These are phyloP conservation scores for Solanum medicagineum DNA, from an alignment of 257 asterid species.

Conservation along the genomic window DNA sequence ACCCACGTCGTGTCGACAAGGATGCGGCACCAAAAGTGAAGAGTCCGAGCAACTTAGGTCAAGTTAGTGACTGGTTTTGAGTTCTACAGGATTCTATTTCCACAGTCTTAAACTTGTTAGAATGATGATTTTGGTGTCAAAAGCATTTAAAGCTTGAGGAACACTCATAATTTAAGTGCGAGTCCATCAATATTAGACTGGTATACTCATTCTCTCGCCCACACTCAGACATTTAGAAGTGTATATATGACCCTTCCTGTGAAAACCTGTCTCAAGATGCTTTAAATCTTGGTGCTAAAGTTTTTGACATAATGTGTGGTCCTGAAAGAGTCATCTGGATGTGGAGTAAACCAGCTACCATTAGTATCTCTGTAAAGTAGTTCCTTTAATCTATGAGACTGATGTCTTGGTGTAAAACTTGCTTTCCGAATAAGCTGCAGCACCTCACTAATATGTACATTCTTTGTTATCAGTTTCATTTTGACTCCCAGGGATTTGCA, in stretches of 20 bases:
- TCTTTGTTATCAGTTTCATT: not conserved
- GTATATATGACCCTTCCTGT: not conserved
- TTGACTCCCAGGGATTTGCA: not conserved
- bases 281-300: not conserved
- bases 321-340: not conserved
- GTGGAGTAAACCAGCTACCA: not conserved
- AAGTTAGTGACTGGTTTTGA: not conserved
- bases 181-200: not conserved
- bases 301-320: not conserved
- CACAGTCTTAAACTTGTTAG: not conserved
- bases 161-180: not conserved
- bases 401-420: not conserved
- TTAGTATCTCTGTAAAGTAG: not conserved
- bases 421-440: not conserved
- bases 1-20: too few relatives aligned
- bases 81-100: not conserved
- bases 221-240: not conserved
- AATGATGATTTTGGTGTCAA: not conserved
- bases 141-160: not conserved
- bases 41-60: not conserved
- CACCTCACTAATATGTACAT: not conserved
- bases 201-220: not conserved
- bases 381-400: not conserved
- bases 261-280: not conserved
- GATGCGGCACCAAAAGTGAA: too few relatives aligned